Percentiles rank a stretch among this genome's conserved stretches.
Evolutionary conservation across 163 green algal genomes (phyloP).

Genomic region (Volvox carteri): DNA sequence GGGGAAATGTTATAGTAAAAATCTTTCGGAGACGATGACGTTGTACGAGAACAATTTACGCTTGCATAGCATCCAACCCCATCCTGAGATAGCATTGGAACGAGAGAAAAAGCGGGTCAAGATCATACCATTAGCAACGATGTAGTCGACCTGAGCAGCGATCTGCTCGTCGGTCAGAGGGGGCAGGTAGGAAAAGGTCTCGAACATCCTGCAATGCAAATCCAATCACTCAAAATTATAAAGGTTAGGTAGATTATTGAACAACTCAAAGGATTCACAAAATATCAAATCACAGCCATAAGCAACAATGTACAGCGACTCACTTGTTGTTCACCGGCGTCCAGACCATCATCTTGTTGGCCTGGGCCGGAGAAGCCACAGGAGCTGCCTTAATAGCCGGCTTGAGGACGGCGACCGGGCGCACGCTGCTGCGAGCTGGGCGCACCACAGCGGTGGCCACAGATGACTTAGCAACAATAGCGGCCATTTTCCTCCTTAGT

Average conservation of each 20-base stretch:
- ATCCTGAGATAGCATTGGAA: too few species aligned
- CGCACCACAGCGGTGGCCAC: slow-evolving; percentile 30
- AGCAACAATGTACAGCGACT: too few species aligned
- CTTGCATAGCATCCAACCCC: too few species aligned
- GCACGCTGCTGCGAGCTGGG: neutral
- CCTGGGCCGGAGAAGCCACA: slow-evolving; percentile 63
- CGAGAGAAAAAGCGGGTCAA: too few species aligned
- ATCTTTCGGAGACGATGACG: too few species aligned
- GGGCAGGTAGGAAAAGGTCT: slow-evolving; percentile 99
- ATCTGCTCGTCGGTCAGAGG: slow-evolving; percentile 93
- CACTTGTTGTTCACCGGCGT: slow-evolving; percentile 87
- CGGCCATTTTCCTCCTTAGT: too few species aligned
- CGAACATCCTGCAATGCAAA: slow-evolving; percentile 88
- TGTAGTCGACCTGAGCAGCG: slow-evolving; percentile 95
- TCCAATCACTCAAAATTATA: too few species aligned
- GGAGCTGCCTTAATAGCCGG: slow-evolving; percentile 55
- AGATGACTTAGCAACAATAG: slow-evolving; percentile 57
- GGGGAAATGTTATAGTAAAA: too few species aligned
- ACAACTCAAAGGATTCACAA: too few species aligned
- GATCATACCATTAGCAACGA: slow-evolving; percentile 92
- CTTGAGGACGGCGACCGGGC: slow-evolving; percentile 52
- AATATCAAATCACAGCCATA: too few species aligned
- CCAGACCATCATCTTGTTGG: slow-evolving; percentile 83
- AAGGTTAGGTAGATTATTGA: neutral
- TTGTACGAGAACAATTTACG: too few species aligned